These are phyloP conservation scores for Coniosporium tulheliwenetii DNA, from an alignment of 2,329 filamentous ascomycete species.

Conservation along the genomic window DNA sequence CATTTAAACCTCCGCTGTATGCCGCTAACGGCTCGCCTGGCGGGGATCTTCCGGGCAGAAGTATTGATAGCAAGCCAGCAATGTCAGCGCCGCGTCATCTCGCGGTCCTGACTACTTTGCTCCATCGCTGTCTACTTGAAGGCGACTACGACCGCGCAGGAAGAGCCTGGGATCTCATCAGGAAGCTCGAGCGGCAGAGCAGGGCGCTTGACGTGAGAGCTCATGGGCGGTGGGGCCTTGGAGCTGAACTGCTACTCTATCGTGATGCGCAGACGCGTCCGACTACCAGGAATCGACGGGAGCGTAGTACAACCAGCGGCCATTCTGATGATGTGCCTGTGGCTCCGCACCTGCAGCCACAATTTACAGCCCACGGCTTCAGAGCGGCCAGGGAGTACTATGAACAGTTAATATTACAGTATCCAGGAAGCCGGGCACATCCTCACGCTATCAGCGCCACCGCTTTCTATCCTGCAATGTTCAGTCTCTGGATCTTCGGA, in stretches of 20 bases:
- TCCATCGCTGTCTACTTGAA: slow-evolving; percentile 57
- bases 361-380: slow-evolving; percentile 30
- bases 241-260: slow-evolving; percentile 68
- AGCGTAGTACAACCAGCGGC: neutral
- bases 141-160: slow-evolving; percentile 58
- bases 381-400: slow-evolving; percentile 53
- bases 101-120: slow-evolving; percentile 48
- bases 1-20: slow-evolving; percentile 24
- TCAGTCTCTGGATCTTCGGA: slow-evolving; percentile 68
- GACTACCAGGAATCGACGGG: neutral
- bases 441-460: slow-evolving; percentile 47
- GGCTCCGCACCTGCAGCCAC: neutral
- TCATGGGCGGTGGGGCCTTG: slow-evolving; percentile 64
- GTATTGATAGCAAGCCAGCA: too few species aligned
- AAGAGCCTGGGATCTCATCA: slow-evolving; percentile 58
- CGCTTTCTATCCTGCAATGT: slow-evolving; percentile 70
- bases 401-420: slow-evolving; percentile 59
- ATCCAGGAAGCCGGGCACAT: slow-evolving; percentile 50
- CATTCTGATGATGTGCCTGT: neutral
- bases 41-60: neutral
- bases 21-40: slow-evolving; percentile 8
- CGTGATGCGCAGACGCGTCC: slow-evolving; percentile 9
- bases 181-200: slow-evolving; percentile 38
- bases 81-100: slow-evolving; percentile 35
- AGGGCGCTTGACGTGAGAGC: slow-evolving; percentile 50